Evolutionary conservation across 2,329 filamentous ascomycete genomes (phyloP).

Genomic region (Cladophialophora carrionii): DNA sequence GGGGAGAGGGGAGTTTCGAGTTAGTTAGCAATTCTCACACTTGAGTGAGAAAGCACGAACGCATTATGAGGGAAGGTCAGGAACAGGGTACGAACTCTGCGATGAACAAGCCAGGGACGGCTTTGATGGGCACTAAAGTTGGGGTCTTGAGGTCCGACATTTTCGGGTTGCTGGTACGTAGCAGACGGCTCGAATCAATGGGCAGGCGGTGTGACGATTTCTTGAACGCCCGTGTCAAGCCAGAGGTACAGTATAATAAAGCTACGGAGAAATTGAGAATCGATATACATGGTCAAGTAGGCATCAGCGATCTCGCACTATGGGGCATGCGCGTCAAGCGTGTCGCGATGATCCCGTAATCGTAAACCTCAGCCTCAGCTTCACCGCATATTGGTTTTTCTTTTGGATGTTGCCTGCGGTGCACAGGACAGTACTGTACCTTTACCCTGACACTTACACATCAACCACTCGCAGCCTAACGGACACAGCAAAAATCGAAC

Average conservation of each 20-base stretch:
- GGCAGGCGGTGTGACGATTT: neutral
- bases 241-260: too few species aligned
- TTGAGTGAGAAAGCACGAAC: too few species aligned
- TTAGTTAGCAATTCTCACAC: neutral
- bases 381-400: too few species aligned
- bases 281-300: neutral
- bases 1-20: neutral
- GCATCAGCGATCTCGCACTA: neutral
- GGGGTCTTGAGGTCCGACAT: neutral
- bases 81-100: slow-evolving; percentile 26
- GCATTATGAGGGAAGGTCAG: too few species aligned
- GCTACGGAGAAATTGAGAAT: neutral
- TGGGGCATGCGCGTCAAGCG: neutral
- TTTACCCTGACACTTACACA: neutral
- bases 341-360: neutral
- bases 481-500: neutral
- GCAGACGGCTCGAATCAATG: neutral
- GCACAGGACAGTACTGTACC: neutral
- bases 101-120: slow-evolving; percentile 29
- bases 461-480: neutral
- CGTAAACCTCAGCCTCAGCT: neutral
- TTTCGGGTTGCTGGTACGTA: neutral
- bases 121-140: slow-evolving; percentile 16
- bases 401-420: neutral
- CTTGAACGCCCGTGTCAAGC: neutral